Percentiles rank a stretch among this genome's conserved stretches.
These are phyloP conservation scores for Aspergillus eucalypticola DNA, from an alignment of 2,329 filamentous ascomycete genomes.

Conservation along the genomic window DNA sequence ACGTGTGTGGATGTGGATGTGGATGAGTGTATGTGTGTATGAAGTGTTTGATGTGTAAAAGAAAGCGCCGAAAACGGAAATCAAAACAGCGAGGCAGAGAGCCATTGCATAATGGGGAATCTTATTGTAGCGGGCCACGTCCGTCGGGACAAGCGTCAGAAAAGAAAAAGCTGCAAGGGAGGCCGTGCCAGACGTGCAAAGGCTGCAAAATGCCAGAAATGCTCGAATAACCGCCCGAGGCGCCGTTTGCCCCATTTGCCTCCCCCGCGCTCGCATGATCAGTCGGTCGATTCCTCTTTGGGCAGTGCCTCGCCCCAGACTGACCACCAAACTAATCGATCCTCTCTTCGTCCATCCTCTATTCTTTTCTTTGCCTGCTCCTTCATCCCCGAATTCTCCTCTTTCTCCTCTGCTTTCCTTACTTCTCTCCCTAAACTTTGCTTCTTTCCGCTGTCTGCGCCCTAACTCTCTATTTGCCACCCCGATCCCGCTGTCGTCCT, in stretches of 20 bases:
- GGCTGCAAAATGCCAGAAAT: background rate
- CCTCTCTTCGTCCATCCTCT: conserved; percentile 10
- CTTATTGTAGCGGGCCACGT: background rate
- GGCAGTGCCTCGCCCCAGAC: conserved; percentile 25
- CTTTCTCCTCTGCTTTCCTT: conserved; percentile 9
- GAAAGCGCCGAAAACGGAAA: background rate
- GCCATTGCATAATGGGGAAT: background rate
- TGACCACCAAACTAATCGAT: conserved; percentile 7
- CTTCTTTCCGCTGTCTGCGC: too few relatives aligned
- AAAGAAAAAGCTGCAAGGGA: background rate
- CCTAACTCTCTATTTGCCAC: background rate
- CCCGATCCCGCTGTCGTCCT: background rate
- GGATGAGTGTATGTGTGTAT: too few relatives aligned
- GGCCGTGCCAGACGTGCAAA: background rate
- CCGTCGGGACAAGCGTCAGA: background rate
- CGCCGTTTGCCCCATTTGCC: conserved; percentile 22
- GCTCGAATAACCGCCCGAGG: conserved; percentile 24
- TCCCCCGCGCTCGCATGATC: conserved; percentile 45
- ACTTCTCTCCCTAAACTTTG: background rate
- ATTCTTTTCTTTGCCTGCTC: conserved; percentile 3
- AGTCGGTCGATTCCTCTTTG: conserved; percentile 25
- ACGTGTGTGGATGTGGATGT: background rate
- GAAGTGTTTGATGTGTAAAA: background rate
- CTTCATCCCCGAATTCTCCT: conserved; percentile 10
- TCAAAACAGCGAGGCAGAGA: background rate